A percentile compares a stretch with the other conserved stretches of the same genome.
phyloP scores from a whole-genome alignment of 2,329 filamentous ascomycete species.

The Exophiala dermatitidis region DNA sequence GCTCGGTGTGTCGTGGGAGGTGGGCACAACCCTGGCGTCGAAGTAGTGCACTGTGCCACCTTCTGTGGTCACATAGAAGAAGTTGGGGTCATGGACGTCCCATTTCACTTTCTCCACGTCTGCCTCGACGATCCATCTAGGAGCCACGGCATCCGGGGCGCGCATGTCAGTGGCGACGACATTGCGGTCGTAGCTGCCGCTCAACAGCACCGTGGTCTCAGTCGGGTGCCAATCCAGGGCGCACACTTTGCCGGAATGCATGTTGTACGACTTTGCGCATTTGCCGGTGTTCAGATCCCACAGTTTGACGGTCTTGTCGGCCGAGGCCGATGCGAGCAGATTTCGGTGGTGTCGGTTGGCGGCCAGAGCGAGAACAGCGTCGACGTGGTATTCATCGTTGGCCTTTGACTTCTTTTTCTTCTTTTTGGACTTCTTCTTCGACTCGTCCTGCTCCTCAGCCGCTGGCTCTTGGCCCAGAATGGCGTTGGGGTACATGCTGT shows the following conservation, averaged over 20 bases:
- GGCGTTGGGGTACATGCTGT: constrained; percentile 97
- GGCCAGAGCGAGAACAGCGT: constrained; percentile 82
- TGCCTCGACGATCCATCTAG: constrained; percentile 88
- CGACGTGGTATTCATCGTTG: constrained; percentile 88
- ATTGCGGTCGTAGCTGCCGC: constrained; percentile 90
- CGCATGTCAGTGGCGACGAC: constrained; percentile 95
- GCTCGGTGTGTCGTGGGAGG: constrained; percentile 55
- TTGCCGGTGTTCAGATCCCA: constrained; percentile 92
- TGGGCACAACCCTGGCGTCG: constrained; percentile 60
- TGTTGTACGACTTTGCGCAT: constrained; percentile 90
- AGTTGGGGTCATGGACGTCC: constrained; percentile 88
- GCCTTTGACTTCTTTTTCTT: constrained; percentile 84
- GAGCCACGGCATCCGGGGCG: constrained; percentile 71
- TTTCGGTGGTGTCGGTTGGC: constrained; percentile 92
- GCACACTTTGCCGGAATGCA: constrained; percentile 98
- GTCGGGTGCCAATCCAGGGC: constrained; percentile 86
- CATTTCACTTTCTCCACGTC: constrained; percentile 90
- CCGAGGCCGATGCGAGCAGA: constrained; percentile 86
- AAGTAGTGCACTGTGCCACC: constrained; percentile 87
- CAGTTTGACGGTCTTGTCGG: constrained; percentile 93
- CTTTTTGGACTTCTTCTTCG: constrained; percentile 66
- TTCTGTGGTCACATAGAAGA: constrained; percentile 93
- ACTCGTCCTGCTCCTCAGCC: constrained; percentile 37
- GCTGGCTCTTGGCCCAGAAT: constrained; percentile 71
- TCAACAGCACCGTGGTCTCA: constrained; percentile 81